Conservation (phyloP, 2,329 filamentous ascomycete genomes). For the Beauveria pseudobassiana region DNA sequence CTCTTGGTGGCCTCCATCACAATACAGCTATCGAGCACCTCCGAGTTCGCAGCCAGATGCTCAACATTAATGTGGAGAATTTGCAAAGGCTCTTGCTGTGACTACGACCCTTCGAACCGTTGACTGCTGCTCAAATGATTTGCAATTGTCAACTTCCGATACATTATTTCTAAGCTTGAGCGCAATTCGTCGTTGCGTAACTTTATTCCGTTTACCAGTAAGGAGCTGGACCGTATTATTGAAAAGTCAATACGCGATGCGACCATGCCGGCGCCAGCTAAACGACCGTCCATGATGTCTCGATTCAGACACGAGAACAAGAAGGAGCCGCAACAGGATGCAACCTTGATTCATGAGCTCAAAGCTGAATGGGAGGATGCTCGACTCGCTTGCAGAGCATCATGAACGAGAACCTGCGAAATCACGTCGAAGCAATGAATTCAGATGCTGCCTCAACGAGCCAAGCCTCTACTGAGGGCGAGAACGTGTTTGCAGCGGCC, state of each 20-base stretch:
- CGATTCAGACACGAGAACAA: slow-evolving; percentile 26
- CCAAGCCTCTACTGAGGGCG: slow-evolving; percentile 15
- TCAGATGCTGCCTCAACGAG: slow-evolving; percentile 16
- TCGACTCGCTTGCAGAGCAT: slow-evolving; percentile 26
- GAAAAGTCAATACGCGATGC: slow-evolving; percentile 26
- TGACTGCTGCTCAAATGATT: slow-evolving; percentile 48
- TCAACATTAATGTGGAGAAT: slow-evolving; percentile 44
- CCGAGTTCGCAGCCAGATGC: slow-evolving; percentile 48
- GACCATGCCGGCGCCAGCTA: slow-evolving; percentile 18
- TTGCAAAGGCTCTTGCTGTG: slow-evolving; percentile 40
- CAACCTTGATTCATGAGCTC: slow-evolving; percentile 28
- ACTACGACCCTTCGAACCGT: slow-evolving; percentile 44
- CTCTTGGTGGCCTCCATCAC: slow-evolving; percentile 39
- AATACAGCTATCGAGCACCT: slow-evolving; percentile 41
- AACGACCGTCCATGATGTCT: slow-evolving; percentile 28
- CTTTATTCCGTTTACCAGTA: slow-evolving; percentile 34
- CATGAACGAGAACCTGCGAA: slow-evolving; percentile 27
- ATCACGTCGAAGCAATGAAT: slow-evolving; percentile 17
- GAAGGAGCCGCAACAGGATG: slow-evolving; percentile 20
- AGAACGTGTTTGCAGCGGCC: slow-evolving; percentile 22
- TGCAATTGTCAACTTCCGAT: slow-evolving; percentile 43
- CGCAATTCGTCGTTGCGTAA: slow-evolving; percentile 35
- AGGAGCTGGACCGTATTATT: slow-evolving; percentile 28
- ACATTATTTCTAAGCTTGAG: slow-evolving; percentile 37
- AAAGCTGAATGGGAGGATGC: slow-evolving; percentile 33